Evolutionary conservation across 2,329 filamentous ascomycete species (phyloP).

Genomic region (Fusarium multiceps): DNA sequence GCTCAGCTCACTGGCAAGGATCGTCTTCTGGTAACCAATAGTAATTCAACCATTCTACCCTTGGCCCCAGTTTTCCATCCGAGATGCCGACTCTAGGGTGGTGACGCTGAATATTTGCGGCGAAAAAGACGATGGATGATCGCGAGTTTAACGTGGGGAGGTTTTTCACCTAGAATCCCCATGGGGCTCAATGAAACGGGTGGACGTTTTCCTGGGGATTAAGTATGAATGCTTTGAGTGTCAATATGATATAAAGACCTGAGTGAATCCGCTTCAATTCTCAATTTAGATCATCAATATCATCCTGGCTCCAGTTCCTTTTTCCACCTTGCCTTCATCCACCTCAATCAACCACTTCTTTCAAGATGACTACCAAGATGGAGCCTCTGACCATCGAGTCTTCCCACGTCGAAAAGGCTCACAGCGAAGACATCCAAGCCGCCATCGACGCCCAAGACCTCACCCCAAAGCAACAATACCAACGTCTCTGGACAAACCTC

Average conservation of each 20-base stretch:
- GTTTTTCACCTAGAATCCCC: neutral
- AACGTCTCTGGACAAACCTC: conserved; percentile 45
- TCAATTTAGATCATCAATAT: too few species aligned
- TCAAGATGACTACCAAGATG: conserved; percentile 6
- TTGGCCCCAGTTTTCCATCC: neutral
- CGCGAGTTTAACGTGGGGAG: neutral
- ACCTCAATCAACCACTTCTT: too few species aligned
- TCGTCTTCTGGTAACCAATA: neutral
- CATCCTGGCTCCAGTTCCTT: too few species aligned
- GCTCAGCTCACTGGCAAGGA: neutral
- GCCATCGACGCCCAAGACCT: conserved; percentile 35
- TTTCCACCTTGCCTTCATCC: too few species aligned
- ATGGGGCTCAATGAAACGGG: neutral
- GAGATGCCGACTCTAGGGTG: neutral
- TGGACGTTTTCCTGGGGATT: neutral
- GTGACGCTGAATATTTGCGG: neutral
- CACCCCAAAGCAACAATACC: conserved; percentile 44
- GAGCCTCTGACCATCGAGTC: conserved; percentile 6
- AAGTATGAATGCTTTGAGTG: neutral
- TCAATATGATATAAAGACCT: neutral
- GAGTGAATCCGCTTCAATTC: neutral
- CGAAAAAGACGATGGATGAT: neutral
- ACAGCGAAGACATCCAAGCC: conserved; percentile 12
- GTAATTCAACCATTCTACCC: conserved; percentile 24
- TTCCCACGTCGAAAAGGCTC: conserved; percentile 16